Percentiles rank a stretch among this genome's conserved stretches.
Conservation (phyloP, 2,329 filamentous ascomycete species). For the Cercospora nicotianae region DNA sequence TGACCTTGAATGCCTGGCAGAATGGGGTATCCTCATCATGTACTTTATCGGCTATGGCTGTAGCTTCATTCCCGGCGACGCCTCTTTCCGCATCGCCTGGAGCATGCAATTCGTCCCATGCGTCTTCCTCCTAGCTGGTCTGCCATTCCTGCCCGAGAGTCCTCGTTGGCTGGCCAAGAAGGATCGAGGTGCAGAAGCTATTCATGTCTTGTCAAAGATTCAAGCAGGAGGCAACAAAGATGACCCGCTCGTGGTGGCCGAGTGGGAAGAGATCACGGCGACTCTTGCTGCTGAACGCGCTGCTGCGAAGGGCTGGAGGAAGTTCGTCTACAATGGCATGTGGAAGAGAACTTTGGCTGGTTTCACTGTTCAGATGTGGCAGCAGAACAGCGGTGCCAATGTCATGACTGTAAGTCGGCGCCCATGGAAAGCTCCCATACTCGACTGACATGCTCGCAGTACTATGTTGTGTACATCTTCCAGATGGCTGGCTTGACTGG, state of each 20-base stretch:
- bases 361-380: constrained; percentile 59
- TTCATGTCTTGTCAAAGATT: constrained; percentile 47
- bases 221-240: constrained; percentile 48
- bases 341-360: constrained; percentile 59
- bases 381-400: constrained; percentile 47
- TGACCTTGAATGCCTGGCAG: constrained; percentile 23
- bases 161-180: constrained; percentile 53
- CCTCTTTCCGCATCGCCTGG: constrained; percentile 51
- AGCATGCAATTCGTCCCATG: constrained; percentile 49
- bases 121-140: constrained; percentile 46
- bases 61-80: constrained; percentile 40
- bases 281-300: constrained; percentile 45
- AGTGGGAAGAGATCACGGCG: constrained; percentile 50
- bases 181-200: constrained; percentile 48
- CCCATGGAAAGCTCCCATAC: background rate
- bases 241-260: constrained; percentile 51
- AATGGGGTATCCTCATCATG: constrained; percentile 50
- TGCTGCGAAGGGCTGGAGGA: constrained; percentile 44
- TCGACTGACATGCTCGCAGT: constrained; percentile 44
- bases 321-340: constrained; percentile 56
- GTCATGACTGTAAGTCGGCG: constrained; percentile 17
- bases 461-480: constrained; percentile 63
- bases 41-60: constrained; percentile 48
- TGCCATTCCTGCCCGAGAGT: constrained; percentile 50
- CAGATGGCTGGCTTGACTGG: constrained; percentile 58